Evolutionary conservation across 2,329 filamentous ascomycete species (phyloP).

Genomic region (Alternaria tenuissima): DNA sequence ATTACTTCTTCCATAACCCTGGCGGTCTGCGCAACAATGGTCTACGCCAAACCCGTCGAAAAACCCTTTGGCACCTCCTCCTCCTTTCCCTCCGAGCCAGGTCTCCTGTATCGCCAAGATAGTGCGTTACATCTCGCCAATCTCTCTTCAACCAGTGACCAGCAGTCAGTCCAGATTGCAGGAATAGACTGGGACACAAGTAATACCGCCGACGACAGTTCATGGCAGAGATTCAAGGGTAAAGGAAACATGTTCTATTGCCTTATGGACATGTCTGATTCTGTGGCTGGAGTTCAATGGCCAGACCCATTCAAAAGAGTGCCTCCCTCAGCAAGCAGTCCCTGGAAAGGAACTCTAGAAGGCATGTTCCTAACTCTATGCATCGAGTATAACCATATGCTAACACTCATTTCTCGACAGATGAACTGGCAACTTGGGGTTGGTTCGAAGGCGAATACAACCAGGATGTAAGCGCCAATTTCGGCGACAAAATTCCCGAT

Average conservation of each 20-base stretch:
- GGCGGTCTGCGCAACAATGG: neutral
- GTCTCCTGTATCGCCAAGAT: neutral
- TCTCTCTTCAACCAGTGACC: neutral
- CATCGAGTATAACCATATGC: neutral
- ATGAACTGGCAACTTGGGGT: constrained; percentile 17
- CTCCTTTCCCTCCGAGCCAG: neutral
- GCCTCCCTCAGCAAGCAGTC: neutral
- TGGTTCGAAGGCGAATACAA: constrained; percentile 14
- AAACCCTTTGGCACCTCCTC: neutral
- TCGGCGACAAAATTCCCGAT: neutral
- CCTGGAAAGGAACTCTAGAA: neutral
- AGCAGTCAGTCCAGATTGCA: neutral
- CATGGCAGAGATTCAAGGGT: neutral
- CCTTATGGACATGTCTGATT: neutral
- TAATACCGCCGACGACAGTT: neutral
- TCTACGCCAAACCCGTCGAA: neutral
- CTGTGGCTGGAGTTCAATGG: neutral
- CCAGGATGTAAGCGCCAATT: constrained; percentile 3
- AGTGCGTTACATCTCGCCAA: neutral
- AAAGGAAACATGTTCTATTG: neutral
- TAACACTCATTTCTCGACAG: neutral
- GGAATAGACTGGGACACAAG: neutral
- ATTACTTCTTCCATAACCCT: neutral
- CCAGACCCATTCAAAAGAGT: neutral
- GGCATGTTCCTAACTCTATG: neutral